Evolutionary conservation across 371 early-diverging fungal species (phyloP).

Genomic region (Syncephalis plumigaleata): DNA sequence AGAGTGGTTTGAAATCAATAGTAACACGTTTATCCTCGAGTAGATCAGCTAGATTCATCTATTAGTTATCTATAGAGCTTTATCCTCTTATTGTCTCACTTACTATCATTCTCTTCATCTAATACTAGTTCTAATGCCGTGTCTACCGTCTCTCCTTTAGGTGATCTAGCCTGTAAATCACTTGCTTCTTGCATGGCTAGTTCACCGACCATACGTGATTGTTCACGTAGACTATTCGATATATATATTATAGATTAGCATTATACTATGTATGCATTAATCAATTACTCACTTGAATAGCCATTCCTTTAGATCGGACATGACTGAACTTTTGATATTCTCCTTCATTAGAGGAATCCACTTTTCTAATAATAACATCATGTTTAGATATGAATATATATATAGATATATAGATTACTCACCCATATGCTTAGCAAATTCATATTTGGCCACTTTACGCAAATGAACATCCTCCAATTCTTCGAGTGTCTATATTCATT

Average conservation of each 20-base stretch:
- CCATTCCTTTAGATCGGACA: slow-evolving; percentile 84
- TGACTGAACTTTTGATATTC: slow-evolving; percentile 64
- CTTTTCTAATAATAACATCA: slow-evolving; percentile 22
- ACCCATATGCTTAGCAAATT: slow-evolving; percentile 65
- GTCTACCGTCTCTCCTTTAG: slow-evolving; percentile 40
- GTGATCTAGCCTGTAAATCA: slow-evolving; percentile 30
- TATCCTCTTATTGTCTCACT: slow-evolving; percentile 4
- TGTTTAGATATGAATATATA: background rate
- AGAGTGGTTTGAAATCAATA: slow-evolving; percentile 86
- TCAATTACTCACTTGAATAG: slow-evolving; percentile 38
- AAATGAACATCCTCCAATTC: slow-evolving; percentile 54
- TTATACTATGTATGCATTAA: background rate
- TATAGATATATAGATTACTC: slow-evolving; percentile 6
- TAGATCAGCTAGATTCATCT: slow-evolving; percentile 25
- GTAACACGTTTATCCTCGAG: slow-evolving; percentile 44
- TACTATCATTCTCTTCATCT: slow-evolving; percentile 74
- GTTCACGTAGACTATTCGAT: slow-evolving; percentile 46
- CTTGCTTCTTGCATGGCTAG: slow-evolving; percentile 66
- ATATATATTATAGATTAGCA: background rate
- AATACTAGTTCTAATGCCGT: slow-evolving; percentile 75
- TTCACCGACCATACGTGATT: slow-evolving; percentile 70
- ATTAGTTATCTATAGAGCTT: background rate
- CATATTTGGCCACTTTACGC: slow-evolving; percentile 42
- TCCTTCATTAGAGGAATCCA: slow-evolving; percentile 74
- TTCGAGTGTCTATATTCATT: slow-evolving; percentile 50